Base-by-base conservation (phyloP, 208 protist genomes). In the Leptomonas seymouri region DNA sequence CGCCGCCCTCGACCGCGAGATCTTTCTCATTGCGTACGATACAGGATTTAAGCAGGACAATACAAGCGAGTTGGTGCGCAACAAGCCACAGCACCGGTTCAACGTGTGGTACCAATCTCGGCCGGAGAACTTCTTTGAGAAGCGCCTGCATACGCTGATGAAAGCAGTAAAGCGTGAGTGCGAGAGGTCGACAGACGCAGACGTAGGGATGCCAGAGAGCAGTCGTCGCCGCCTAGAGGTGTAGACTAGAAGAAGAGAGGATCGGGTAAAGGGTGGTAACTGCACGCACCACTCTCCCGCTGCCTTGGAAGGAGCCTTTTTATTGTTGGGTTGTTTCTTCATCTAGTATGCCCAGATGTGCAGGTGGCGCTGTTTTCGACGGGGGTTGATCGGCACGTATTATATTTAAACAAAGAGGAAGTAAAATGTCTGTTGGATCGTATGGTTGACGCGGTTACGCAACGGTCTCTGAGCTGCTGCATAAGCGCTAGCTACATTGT, bases 91-190 rank as follows among this genome's bases (percentile, higher is more conserved):
- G 76, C 85, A 90, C 68, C 68, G 75, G 7, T 96, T 96, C 76
- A 82, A 96, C 57, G 86, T 94, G 15, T 94, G 87, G 87, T 91
- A 74, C 39, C 87, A 93, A 49, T 90, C 91, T 14, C 74, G 87
- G 18, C 70, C 64, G 2, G 81, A 86, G 3, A 54, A 51, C 31
- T 94, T 87, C 57, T 93, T 90, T 61, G 74, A 85, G 41, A 70
- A 75, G 21, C 74, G 87, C 4, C 70, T 96, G 36, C 76, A 79
- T 36, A 55, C 45, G 15, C 63, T 96, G 27, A 79, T 94, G 81
- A 65, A 71, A 46, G 49, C 80, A 0, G 91, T 92, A n/a, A 87
- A 89, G 50, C 83, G 81, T 9, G 91, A 93, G 56, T 91, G 88
- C 84, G 83, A 92, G 70, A 67, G 61, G 70, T 78, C 82, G 42